Evolutionary conservation across 179 eudicot genomes (phyloP), one percentile per base, ranked within the genome.

Genomic region (Carnegiea gigantea): DNA sequence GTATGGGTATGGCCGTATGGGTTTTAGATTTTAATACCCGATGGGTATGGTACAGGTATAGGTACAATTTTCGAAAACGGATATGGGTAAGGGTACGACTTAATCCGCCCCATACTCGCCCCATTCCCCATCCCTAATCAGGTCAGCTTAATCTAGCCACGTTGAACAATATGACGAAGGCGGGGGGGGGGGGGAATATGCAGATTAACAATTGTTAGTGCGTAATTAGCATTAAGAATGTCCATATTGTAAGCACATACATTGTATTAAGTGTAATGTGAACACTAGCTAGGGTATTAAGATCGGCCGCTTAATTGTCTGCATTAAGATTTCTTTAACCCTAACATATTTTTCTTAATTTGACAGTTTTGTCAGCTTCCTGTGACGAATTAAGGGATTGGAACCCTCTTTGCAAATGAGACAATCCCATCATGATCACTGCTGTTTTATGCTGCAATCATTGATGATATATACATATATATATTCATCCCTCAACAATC

Each of bases 111-210:
- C 30, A 1, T 28, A 28, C 1, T 1, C 30, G 30, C 30, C 1
- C 30, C 30, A 28, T 28, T 28, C 0, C 30, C 1, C 30, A 28
- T 28, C 30, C 30, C 1, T 28, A 28, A 1, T 33, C 18, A 72
- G 64, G 83, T 84, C 24, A 84, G 77, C 81, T 84, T 78, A 84
- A 84, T 84, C 83, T 77, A 81, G 83, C 78, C 57, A 30, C 81
- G 77, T 80, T 81, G 83, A 84, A 80, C 80, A 51, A 59, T 18
- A 77, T 51, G 49, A 80, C 24, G n/a, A 1, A 0, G 26, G 21
- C n/a, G 21, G 21, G 5, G 7, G 9, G 0, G 26, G 21, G 21
- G 21, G 21, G 5, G 7, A 48, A 48, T 0, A 48, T 46, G 12
- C 53, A 48, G 15, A 13, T 48, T 10, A 48, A 9, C 3, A 48